These are phyloP conservation scores for Cutaneotrichosporon sp. DNA, from an alignment of 1,284 basidiomycete species.

Conservation along the genomic window DNA sequence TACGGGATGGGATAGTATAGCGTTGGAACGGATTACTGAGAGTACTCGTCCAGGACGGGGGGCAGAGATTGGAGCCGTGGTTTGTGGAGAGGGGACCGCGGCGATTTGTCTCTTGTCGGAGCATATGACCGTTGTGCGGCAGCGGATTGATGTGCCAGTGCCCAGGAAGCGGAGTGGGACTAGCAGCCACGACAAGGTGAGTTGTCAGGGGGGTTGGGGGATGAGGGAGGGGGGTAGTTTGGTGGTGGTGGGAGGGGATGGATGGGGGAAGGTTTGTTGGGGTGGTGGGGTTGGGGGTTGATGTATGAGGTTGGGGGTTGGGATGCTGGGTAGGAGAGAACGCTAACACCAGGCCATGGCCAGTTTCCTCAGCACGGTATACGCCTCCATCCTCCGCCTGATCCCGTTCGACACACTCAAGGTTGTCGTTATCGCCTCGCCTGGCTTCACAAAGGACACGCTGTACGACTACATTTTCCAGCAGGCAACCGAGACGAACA, in stretches of 20 bases:
- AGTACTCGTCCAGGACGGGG: constrained; percentile 86
- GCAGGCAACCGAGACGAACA: constrained; percentile 75
- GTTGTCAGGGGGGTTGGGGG: constrained; percentile 15
- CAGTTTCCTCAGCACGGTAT: constrained; percentile 81
- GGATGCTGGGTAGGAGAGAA: not conserved
- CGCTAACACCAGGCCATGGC: constrained; percentile 59
- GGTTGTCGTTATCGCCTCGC: constrained; percentile 92
- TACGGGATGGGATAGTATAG: constrained; percentile 85
- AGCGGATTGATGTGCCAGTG: constrained; percentile 84
- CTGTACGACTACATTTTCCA: constrained; percentile 75
- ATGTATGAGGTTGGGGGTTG: no score
- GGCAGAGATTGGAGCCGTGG: constrained; percentile 93
- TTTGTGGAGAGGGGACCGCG: constrained; percentile 92
- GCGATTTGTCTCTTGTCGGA: constrained; percentile 92
- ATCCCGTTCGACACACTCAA: constrained; percentile 79
- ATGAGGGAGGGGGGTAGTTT: not conserved
- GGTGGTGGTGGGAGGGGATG: no score
- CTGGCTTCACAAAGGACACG: constrained; percentile 91
- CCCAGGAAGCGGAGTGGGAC: constrained; percentile 86
- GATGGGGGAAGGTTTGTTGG: no score
- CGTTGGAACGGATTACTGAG: constrained; percentile 77
- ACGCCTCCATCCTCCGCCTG: constrained; percentile 82
- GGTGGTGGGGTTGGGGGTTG: no score
- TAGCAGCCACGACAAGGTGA: constrained; percentile 76
- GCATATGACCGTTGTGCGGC: constrained; percentile 92